Conservation (phyloP, 2,329 filamentous ascomycete species). For the Delphinella strobiligena region DNA sequence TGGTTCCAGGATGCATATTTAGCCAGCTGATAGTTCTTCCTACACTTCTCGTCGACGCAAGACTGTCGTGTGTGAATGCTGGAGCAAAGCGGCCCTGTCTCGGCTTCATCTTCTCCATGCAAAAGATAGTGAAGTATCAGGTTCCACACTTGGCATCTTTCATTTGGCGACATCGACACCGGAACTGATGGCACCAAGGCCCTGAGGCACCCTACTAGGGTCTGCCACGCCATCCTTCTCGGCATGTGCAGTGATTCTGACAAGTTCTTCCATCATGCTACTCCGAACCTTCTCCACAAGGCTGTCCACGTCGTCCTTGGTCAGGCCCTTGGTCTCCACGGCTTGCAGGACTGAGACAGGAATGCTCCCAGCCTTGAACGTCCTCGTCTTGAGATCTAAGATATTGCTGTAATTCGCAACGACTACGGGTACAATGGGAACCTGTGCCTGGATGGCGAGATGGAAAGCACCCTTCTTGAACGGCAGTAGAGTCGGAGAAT, state of each 20-base stretch:
- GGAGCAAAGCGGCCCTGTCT: too few relatives aligned
- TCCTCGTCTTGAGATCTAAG: constrained; percentile 31
- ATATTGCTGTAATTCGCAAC: constrained; percentile 39
- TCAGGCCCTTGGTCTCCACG: constrained; percentile 63
- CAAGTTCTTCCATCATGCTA: constrained; percentile 55
- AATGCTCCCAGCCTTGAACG: constrained; percentile 36
- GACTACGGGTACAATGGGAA: constrained; percentile 75
- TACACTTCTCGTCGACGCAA: too few relatives aligned
- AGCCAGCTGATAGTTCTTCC: too few relatives aligned
- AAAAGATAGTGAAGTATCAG: too few relatives aligned
- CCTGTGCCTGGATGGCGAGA: constrained; percentile 82
- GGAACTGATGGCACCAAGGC: constrained; percentile 2
- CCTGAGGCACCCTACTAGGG: not conserved
- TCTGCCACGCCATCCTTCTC: constrained; percentile 15
- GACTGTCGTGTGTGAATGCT: too few relatives aligned
- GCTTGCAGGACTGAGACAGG: constrained; percentile 64
- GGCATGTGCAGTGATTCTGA: constrained; percentile 26
- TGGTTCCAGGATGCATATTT: too few relatives aligned
- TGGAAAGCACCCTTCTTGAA: constrained; percentile 99
- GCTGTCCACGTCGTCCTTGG: constrained; percentile 63
- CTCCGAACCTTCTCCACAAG: constrained; percentile 57
- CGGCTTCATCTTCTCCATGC: too few relatives aligned
- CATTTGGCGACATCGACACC: not conserved
- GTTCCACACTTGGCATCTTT: too few relatives aligned
- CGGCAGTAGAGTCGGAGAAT: constrained; percentile 69